A percentile compares a stretch with the other conserved stretches of the same genome.
Evolutionary conservation across 2,329 filamentous ascomycete species (phyloP).

Genomic region (Akanthomyces uredinophilus): DNA sequence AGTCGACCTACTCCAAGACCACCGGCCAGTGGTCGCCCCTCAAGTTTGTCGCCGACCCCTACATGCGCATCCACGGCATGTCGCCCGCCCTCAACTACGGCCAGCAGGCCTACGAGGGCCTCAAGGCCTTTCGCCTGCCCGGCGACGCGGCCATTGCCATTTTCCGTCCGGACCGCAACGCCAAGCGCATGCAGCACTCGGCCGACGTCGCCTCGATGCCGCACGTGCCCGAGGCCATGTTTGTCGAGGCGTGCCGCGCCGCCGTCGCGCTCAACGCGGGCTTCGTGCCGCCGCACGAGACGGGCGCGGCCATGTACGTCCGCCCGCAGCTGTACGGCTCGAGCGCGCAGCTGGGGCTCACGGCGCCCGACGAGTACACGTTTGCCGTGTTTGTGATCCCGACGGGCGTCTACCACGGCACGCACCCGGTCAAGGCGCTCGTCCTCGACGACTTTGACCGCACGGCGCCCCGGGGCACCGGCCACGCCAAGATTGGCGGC

Average conservation of each 20-base stretch:
- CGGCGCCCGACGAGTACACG: conserved; percentile 84
- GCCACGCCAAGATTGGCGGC: conserved; percentile 88
- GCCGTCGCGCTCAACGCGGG: conserved; percentile 86
- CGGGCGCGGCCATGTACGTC: conserved; percentile 88
- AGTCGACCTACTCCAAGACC: conserved; percentile 72
- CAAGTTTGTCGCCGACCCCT: conserved; percentile 75
- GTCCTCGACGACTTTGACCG: conserved; percentile 93
- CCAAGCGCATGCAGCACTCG: conserved; percentile 76
- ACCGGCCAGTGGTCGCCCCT: conserved; percentile 74
- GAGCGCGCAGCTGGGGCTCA: conserved; percentile 79
- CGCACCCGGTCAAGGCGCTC: conserved; percentile 77
- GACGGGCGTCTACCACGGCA: conserved; percentile 90
- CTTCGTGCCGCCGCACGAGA: conserved; percentile 84
- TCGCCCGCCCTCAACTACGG: conserved; percentile 93
- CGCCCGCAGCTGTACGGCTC: conserved; percentile 85
- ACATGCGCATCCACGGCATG: conserved; percentile 89
- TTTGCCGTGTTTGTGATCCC: conserved; percentile 88
- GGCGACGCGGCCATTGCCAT: conserved; percentile 65
- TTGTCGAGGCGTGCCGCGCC: conserved; percentile 69
- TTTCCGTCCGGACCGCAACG: conserved; percentile 86
- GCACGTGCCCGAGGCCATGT: conserved; percentile 68
- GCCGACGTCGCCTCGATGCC: conserved; percentile 81
- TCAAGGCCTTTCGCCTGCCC: conserved; percentile 87
- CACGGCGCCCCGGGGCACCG: conserved; percentile 84
- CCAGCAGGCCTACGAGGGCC: conserved; percentile 96